Conservation (phyloP, 805 yeast species). For the Yarrowia keelungensis region DNA sequence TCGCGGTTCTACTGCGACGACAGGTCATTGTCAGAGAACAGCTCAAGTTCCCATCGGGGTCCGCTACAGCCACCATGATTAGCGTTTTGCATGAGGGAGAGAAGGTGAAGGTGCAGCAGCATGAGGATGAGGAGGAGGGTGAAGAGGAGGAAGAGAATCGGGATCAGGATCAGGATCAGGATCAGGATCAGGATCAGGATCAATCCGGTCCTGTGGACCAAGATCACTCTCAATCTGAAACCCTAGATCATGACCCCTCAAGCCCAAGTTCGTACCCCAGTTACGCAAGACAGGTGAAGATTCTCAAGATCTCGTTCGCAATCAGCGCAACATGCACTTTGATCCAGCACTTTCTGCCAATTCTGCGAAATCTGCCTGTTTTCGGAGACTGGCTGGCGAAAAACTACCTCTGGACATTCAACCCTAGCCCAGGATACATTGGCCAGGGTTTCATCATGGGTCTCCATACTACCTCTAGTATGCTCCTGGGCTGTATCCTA, state of each 20-base stretch:
- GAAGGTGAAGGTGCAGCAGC: slow-evolving; percentile 40
- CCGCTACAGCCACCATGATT: slow-evolving; percentile 93
- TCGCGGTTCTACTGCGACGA: slow-evolving; percentile 85
- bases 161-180: not conserved
- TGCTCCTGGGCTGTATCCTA: slow-evolving; percentile 85
- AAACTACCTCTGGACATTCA: slow-evolving; percentile 81
- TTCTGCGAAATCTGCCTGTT: slow-evolving; percentile 70
- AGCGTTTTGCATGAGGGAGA: slow-evolving; percentile 69
- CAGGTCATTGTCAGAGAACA: slow-evolving; percentile 89
- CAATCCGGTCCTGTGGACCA: not conserved
- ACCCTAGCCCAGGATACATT: slow-evolving; percentile 95
- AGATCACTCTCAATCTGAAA: not conserved
- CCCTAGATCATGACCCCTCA: not conserved
- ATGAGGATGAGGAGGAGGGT: slow-evolving; percentile 42
- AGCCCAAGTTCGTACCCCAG: slow-evolving; percentile 39
- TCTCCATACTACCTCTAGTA: slow-evolving; percentile 83
- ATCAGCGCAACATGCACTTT: slow-evolving; percentile 78
- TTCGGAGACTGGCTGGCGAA: slow-evolving; percentile 71
- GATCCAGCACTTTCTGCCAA: slow-evolving; percentile 73
- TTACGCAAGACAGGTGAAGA: slow-evolving; percentile 61
- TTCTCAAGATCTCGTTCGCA: slow-evolving; percentile 65
- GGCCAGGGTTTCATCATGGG: slow-evolving; percentile 99
- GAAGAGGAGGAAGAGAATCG: slow-evolving; percentile 10
- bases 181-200: not conserved
- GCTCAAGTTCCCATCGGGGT: slow-evolving; percentile 91